Percentiles rank a stretch among this genome's conserved stretches.
These are phyloP conservation scores for Termitomyces sp. DNA, from an alignment of 768 basidiomycete species.

Conservation along the genomic window DNA sequence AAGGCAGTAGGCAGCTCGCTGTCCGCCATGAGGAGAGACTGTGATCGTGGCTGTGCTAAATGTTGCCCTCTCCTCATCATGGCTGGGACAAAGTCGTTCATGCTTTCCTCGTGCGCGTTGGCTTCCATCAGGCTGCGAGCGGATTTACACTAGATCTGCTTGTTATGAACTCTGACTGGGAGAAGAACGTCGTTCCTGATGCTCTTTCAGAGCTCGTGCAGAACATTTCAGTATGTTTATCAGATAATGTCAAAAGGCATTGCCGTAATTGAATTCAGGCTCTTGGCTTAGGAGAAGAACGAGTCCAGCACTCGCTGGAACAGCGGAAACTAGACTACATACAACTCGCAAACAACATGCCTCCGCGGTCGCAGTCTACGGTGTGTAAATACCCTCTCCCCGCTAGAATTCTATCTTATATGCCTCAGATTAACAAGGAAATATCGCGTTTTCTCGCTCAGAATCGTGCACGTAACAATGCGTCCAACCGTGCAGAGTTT, in stretches of 20 bases:
- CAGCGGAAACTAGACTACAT: slow-evolving; percentile 65
- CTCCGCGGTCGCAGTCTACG: slow-evolving; percentile 50
- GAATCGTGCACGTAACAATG: slow-evolving; percentile 67
- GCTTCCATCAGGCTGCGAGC: slow-evolving; percentile 50
- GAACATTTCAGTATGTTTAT: slow-evolving; percentile 41
- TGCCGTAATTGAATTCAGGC: slow-evolving; percentile 14
- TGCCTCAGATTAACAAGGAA: slow-evolving; percentile 54
- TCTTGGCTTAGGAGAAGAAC: slow-evolving; percentile 13
- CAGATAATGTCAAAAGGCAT: neutral
- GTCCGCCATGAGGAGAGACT: neutral
- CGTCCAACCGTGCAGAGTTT: slow-evolving; percentile 75
- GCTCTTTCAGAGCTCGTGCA: slow-evolving; percentile 49
- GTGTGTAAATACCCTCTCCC: slow-evolving; percentile 36
- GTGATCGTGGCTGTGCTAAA: slow-evolving; percentile 3
- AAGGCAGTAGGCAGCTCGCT: slow-evolving; percentile 44
- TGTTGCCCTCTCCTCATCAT: slow-evolving; percentile 32
- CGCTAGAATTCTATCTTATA: neutral
- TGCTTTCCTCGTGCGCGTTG: slow-evolving; percentile 47
- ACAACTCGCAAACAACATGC: slow-evolving; percentile 37
- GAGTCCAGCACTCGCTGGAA: slow-evolving; percentile 36
- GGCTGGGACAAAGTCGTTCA: slow-evolving; percentile 60
- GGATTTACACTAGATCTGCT: slow-evolving; percentile 71
- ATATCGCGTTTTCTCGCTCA: slow-evolving; percentile 68
- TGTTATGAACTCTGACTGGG: slow-evolving; percentile 63
- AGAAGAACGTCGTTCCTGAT: slow-evolving; percentile 46